Conservation (phyloP, 2,329 filamentous ascomycete genomes). For the Trichothecium roseum region DNA sequence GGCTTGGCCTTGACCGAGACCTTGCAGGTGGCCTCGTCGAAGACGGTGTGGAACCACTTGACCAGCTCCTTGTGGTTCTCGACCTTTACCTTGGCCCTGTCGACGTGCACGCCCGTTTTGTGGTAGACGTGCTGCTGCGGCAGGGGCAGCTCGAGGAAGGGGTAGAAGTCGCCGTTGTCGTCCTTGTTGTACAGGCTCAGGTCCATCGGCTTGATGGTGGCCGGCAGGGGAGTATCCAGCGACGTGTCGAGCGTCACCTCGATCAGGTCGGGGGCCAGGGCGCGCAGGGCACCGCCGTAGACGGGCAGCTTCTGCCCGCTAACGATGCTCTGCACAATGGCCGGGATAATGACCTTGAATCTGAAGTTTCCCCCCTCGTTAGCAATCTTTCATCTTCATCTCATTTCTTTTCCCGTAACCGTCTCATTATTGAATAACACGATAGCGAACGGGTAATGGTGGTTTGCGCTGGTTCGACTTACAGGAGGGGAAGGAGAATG, state of each 20-base stretch:
- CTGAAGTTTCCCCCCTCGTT: constrained; percentile 14
- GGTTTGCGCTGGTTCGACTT: constrained; percentile 12
- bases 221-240: constrained; percentile 25
- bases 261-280: constrained; percentile 19
- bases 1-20: constrained; percentile 27
- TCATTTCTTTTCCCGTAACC: not conserved
- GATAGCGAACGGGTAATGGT: not conserved
- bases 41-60: constrained; percentile 26
- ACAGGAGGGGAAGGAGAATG: constrained; percentile 35
- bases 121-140: constrained; percentile 21
- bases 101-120: constrained; percentile 14
- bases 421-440: not conserved
- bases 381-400: constrained; percentile 2
- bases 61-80: constrained; percentile 27
- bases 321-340: constrained; percentile 33
- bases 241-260: constrained; percentile 25
- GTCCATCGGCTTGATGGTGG: constrained; percentile 24
- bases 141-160: constrained; percentile 15
- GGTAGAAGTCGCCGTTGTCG: constrained; percentile 11
- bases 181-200: constrained; percentile 29
- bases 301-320: constrained; percentile 29
- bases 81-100: constrained; percentile 23
- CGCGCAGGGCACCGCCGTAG: constrained; percentile 20
- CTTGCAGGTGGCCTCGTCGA: constrained; percentile 22
- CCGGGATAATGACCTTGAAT: constrained; percentile 34